Evolutionary conservation across 371 early-diverging fungal species (phyloP), one percentile per base, ranked within the genome.

Genomic region (Haplosporangium sp.): DNA sequence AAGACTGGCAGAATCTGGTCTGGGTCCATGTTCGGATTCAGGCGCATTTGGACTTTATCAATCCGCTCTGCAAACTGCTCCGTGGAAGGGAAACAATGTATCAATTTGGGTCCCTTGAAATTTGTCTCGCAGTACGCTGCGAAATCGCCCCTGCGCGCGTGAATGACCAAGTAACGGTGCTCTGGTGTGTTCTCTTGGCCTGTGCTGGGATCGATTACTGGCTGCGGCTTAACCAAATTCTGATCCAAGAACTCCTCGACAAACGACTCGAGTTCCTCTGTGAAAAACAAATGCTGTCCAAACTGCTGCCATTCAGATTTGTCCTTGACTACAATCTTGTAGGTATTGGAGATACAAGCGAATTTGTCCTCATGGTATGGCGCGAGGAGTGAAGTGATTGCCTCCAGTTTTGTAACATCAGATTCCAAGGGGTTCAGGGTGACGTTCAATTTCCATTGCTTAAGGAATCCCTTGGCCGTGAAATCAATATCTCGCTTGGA

Each of bases 401-500:
- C 53, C 7, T 73, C 69, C 16, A 73, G 67, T 18, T 69, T 68
- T 52, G 45, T 60, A 23, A 64, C 62, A 18, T 79, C 80, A 6
- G 13, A 11, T 12, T 21, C 13, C n/a, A 79, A 42, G 0, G 58
- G 46, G 10, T 45, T 53, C 21, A 79, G 53, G 2, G 73, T 65
- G n/a, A 62, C 62, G 45, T 69, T 64, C 45, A 79, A 55, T 55
- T 73, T 73, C 73, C 69, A 79, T 43, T 79, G 80, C 50, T 73
- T 79, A 58, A 79, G 54, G 55, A 79, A 79, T 8, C 80, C 73
- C 56, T 79, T 79, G 69, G 80, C 80, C 0, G 80, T 79, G 53
- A 79, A 79, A 55, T 79, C 80, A 36, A 79, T 69, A 10, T 68
- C 65, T 20, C 80, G 61, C 23, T 73, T 68, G 8, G 80, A 79